These are phyloP conservation scores for Rhizophagus sp. DNA, from an alignment of 192 early-diverging fungal species.

Conservation along the genomic window DNA sequence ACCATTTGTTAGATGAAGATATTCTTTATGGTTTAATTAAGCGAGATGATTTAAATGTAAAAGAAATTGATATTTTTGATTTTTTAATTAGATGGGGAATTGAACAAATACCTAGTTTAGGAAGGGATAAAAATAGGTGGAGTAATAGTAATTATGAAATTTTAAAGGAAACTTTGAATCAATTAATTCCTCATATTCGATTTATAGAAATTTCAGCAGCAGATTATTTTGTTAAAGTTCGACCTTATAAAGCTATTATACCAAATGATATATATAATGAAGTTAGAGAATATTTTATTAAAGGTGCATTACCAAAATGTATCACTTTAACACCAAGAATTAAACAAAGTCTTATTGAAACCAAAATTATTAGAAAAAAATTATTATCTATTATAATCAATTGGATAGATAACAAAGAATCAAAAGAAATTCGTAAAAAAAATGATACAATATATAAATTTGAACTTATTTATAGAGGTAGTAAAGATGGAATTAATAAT, in stretches of 20 bases:
- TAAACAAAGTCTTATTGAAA: neutral
- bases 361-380: neutral
- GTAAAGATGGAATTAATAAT: neutral
- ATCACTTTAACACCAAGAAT: too few species aligned
- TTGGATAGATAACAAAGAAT: constrained; percentile 2
- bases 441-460: neutral
- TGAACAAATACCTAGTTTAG: neutral
- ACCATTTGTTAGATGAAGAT: too few species aligned
- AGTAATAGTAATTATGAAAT: too few species aligned
- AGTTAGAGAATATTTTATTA: neutral
- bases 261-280: neutral
- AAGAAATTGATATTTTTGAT: constrained; percentile 25
- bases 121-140: neutral
- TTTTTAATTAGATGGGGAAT: too few species aligned
- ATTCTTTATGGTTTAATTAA: too few species aligned
- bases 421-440: neutral
- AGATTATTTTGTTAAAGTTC: neutral
- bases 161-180: neutral
- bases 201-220: neutral
- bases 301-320: too few species aligned
- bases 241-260: neutral
- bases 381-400: neutral
- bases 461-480: constrained; percentile 1
- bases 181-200: constrained; percentile 6
- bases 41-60: neutral